Percentiles rank a stretch among this genome's conserved stretches.
Conservation (phyloP, 1,284 basidiomycete species). For the Vanrija sp. region DNA sequence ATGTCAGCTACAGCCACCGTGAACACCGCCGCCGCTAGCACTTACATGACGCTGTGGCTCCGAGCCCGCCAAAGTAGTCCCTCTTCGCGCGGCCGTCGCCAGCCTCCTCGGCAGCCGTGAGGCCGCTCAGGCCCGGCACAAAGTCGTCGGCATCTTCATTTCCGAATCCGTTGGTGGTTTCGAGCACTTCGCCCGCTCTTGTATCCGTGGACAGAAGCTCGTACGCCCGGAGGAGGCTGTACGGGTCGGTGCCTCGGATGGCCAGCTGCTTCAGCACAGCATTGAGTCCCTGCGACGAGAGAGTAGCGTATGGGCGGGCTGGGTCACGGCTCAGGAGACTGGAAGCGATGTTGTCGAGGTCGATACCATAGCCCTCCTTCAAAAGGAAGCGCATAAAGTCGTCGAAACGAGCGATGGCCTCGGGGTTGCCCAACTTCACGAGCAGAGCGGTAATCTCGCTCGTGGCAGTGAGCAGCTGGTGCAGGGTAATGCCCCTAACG, state of each 20-base stretch:
- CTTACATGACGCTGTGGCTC: not conserved
- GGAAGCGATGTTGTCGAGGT: slow-evolving; percentile 11
- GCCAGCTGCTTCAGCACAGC: slow-evolving; percentile 10
- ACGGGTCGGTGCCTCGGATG: not conserved
- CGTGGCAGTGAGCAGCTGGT: slow-evolving; percentile 8
- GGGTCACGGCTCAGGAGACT: too few relatives aligned
- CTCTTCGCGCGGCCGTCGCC: too few relatives aligned
- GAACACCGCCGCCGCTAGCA: not conserved
- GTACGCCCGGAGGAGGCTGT: slow-evolving; percentile 9
- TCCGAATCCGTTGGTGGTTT: not conserved
- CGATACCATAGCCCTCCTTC: slow-evolving; percentile 12
- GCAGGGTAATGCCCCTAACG: slow-evolving; percentile 6
- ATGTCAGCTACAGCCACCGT: not conserved
- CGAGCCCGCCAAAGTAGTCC: too few relatives aligned
- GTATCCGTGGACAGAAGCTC: slow-evolving; percentile 8
- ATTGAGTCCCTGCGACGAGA: slow-evolving; percentile 6
- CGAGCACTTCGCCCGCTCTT: not conserved
- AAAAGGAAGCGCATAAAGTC: slow-evolving; percentile 8
- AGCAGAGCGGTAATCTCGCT: slow-evolving; percentile 1
- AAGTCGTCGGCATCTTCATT: slow-evolving; percentile 17
- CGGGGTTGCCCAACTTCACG: not conserved
- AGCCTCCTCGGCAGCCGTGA: not conserved
- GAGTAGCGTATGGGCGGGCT: not conserved
- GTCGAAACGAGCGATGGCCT: slow-evolving; percentile 2
- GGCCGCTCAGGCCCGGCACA: not conserved